Percentiles rank a stretch among this genome's conserved stretches.
phyloP scores from a whole-genome alignment of 1,284 basidiomycete species.

The Ceratobasidium sp. region DNA sequence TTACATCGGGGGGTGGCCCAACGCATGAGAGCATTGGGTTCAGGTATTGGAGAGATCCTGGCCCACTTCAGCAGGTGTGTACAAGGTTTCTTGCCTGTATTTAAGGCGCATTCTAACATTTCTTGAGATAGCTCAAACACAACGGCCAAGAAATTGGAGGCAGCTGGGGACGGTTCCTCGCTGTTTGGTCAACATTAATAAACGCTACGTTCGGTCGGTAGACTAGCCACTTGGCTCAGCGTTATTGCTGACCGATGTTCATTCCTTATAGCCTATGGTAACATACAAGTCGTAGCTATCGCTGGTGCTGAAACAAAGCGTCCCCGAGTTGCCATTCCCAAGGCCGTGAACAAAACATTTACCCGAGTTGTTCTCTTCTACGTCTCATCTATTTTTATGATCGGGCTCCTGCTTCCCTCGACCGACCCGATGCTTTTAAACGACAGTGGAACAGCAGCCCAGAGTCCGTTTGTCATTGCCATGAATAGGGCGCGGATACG shows the following conservation, averaged over 20 bases:
- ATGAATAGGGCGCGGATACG: conserved; percentile 55
- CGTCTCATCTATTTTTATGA: conserved; percentile 49
- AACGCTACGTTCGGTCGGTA: conserved; percentile 48
- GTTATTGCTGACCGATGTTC: not conserved
- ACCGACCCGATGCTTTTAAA: conserved; percentile 49
- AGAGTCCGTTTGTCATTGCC: conserved; percentile 53
- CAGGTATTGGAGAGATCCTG: conserved; percentile 51
- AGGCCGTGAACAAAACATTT: conserved; percentile 47
- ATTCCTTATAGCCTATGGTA: conserved; percentile 44
- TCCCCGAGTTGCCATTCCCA: conserved; percentile 52
- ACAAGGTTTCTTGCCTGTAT: not conserved
- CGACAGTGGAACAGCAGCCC: conserved; percentile 47
- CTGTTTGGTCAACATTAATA: conserved; percentile 49
- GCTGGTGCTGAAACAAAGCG: conserved; percentile 54
- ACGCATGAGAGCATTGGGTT: conserved; percentile 49
- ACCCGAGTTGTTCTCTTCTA: conserved; percentile 50
- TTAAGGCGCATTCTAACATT: not conserved
- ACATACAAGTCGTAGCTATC: conserved; percentile 51
- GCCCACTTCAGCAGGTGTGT: conserved; percentile 49
- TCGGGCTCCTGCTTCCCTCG: conserved; percentile 50
- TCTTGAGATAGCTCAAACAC: conserved; percentile 34
- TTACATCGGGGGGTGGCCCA: conserved; percentile 48
- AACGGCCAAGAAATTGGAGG: conserved; percentile 39
- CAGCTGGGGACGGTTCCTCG: conserved; percentile 50
- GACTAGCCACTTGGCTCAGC: not conserved